These are phyloP conservation scores for Vigna nakashimae DNA, from an alignment of 306 rosid genomes.

Conservation along the genomic window DNA sequence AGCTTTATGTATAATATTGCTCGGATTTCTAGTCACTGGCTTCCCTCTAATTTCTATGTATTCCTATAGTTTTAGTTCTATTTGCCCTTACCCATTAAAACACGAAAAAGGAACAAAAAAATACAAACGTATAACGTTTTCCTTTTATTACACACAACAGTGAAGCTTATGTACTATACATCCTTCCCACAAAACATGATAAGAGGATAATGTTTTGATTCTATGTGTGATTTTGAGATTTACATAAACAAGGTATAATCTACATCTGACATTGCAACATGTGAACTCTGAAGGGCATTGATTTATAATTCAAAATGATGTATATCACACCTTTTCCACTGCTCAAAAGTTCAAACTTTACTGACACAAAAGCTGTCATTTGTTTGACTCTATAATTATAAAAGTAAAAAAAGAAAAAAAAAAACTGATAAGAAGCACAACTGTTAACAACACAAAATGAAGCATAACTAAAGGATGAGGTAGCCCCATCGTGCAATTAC, in stretches of 20 bases:
- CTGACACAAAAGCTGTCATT: constrained; percentile 1
- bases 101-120: not conserved
- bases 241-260: constrained; percentile 21
- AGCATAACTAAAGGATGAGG: not conserved
- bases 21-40: not conserved
- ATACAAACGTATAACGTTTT: not conserved
- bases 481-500: not conserved
- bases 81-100: not conserved
- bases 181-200: not conserved
- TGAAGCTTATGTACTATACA: not conserved
- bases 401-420: not conserved
- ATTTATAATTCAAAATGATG: constrained; percentile 22
- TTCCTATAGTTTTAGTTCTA: constrained; percentile 22
- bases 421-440: not conserved
- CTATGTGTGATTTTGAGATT: constrained; percentile 9
- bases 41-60: not conserved
- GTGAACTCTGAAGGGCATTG: not conserved
- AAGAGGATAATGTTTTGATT: not conserved
- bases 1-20: not conserved
- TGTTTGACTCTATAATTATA: constrained; percentile 5
- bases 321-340: not conserved
- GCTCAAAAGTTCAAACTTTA: constrained; percentile 20
- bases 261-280: constrained; percentile 19
- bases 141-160: constrained; percentile 14
- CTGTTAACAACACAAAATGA: constrained; percentile 9